phyloP scores from a whole-genome alignment of 768 basidiomycete genomes.

The Boletus speciosus region DNA sequence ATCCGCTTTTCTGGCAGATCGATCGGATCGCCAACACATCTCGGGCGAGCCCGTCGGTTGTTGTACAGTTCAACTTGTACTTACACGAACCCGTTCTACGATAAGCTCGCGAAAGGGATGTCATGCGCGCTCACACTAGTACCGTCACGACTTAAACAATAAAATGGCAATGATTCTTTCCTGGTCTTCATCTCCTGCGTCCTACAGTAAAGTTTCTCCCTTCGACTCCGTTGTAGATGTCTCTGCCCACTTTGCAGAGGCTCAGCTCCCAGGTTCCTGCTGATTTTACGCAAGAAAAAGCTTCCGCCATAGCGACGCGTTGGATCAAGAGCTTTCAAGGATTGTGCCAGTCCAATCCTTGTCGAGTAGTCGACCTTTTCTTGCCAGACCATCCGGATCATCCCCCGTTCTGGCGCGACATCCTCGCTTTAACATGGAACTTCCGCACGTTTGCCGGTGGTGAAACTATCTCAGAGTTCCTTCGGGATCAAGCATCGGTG shows the following conservation, averaged over 20 bases:
- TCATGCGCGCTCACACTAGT: not conserved
- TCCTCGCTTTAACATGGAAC: constrained; percentile 45
- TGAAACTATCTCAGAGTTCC: constrained; percentile 30
- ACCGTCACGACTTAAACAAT: not conserved
- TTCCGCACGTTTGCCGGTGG: constrained; percentile 44
- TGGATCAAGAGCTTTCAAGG: constrained; percentile 5
- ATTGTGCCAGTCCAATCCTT: not conserved
- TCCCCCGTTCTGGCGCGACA: constrained; percentile 1
- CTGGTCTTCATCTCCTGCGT: not conserved
- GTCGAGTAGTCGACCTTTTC: not conserved
- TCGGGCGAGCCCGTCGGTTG: not conserved
- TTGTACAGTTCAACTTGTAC: not conserved
- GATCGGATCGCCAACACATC: too few species aligned
- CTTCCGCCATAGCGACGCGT: not conserved
- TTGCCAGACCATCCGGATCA: not conserved
- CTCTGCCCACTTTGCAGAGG: not conserved
- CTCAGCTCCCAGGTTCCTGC: not conserved
- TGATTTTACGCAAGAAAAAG: not conserved
- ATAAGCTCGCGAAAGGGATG: too few species aligned
- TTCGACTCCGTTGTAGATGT: not conserved
- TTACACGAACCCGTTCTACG: not conserved
- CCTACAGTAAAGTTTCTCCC: not conserved
- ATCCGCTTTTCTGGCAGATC: too few species aligned
- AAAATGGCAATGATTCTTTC: not conserved
- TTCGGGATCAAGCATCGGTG: constrained; percentile 32